A percentile compares a stretch with the other conserved stretches of the same genome.
Conservation (phyloP, 2,329 filamentous ascomycete genomes). For the Exophiala bonariae region DNA sequence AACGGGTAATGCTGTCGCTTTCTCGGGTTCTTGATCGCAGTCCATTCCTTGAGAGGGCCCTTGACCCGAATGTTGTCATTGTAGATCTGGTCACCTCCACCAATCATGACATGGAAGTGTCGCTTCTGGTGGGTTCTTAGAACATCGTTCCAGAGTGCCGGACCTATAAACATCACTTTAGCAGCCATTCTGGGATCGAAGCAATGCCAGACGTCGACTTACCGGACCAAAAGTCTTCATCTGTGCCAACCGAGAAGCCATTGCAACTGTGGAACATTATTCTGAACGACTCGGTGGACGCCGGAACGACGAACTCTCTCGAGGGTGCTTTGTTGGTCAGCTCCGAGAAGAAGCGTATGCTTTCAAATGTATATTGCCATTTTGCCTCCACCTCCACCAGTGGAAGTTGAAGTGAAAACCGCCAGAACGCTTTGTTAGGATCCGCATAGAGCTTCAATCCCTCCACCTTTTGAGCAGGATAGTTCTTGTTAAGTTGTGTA, state of each 20-base stretch:
- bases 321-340: constrained; percentile 47
- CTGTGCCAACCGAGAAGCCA: constrained; percentile 66
- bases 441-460: constrained; percentile 63
- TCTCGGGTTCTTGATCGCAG: constrained; percentile 59
- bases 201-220: constrained; percentile 4
- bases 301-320: constrained; percentile 58
- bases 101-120: constrained; percentile 72
- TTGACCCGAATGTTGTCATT: constrained; percentile 78
- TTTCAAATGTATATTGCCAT: constrained; percentile 76
- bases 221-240: constrained; percentile 59
- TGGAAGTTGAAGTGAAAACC: constrained; percentile 60
- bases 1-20: constrained; percentile 63
- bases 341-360: constrained; percentile 61
- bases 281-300: constrained; percentile 64
- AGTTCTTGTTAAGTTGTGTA: constrained; percentile 3
- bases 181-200: not conserved
- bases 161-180: constrained; percentile 38
- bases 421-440: constrained; percentile 59
- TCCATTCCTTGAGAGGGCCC: constrained; percentile 72
- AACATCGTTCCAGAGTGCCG: constrained; percentile 65
- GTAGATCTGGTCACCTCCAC: constrained; percentile 85
- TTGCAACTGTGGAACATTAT: constrained; percentile 72
- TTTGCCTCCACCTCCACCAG: constrained; percentile 70
- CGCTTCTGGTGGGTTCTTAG: constrained; percentile 59
- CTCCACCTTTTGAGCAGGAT: constrained; percentile 30